Percentiles rank a stretch among this genome's conserved stretches.
phyloP scores from a whole-genome alignment of 2,329 filamentous ascomycete genomes.

The Hawksworthiomyces lignivorus region DNA sequence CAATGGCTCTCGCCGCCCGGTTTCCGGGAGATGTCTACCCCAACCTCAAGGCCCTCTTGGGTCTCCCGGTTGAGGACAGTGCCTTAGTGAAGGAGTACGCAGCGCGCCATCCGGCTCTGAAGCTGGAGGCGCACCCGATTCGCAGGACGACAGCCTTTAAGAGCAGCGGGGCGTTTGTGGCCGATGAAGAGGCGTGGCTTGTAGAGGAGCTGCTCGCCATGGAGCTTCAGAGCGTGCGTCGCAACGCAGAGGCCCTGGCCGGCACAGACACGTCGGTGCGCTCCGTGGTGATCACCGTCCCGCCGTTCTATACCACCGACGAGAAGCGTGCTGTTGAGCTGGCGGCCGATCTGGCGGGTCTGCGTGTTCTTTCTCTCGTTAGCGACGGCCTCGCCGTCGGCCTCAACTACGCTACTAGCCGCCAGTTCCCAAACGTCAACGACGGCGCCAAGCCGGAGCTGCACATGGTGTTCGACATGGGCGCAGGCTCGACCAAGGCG shows the following conservation, averaged over 20 bases:
- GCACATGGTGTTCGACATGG: slow-evolving; percentile 96
- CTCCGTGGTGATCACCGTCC: slow-evolving; percentile 82
- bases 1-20: slow-evolving; percentile 74
- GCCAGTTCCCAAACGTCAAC: slow-evolving; percentile 78
- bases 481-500: slow-evolving; percentile 86
- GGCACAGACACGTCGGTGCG: slow-evolving; percentile 66
- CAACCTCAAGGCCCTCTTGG: slow-evolving; percentile 87
- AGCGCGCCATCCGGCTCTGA: slow-evolving; percentile 68
- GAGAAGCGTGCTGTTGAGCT: slow-evolving; percentile 81
- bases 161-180: slow-evolving; percentile 56
- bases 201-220: slow-evolving; percentile 94
- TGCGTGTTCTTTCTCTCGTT: slow-evolving; percentile 77
- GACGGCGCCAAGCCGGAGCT: slow-evolving; percentile 82
- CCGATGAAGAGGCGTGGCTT: slow-evolving; percentile 59
- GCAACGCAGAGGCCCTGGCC: slow-evolving; percentile 78
- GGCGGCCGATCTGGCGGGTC: slow-evolving; percentile 78
- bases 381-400: slow-evolving; percentile 89
- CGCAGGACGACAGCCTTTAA: slow-evolving; percentile 73
- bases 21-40: slow-evolving; percentile 92
- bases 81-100: slow-evolving; percentile 62
- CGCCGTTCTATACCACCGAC: slow-evolving; percentile 80
- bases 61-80: slow-evolving; percentile 53
- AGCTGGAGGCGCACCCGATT: slow-evolving; percentile 51
- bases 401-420: slow-evolving; percentile 86
- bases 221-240: slow-evolving; percentile 85